phyloP scores from a whole-genome alignment of 768 basidiomycete species.

The Kwoniella bestiolae region DNA sequence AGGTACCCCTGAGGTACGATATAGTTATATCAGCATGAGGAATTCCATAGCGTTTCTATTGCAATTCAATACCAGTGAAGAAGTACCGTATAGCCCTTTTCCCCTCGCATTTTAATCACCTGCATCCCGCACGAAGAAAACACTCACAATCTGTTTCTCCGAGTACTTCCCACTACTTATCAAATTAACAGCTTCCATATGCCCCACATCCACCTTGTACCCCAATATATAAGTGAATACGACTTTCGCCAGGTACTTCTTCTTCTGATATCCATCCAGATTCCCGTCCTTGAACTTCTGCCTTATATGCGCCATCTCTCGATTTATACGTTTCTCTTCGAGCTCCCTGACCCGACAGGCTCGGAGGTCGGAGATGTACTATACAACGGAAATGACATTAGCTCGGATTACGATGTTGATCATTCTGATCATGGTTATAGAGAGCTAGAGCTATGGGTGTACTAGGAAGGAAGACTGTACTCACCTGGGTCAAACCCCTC shows the following conservation, averaged over 20 bases:
- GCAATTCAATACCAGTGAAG: too few relatives aligned
- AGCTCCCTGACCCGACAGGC: conserved; percentile 94
- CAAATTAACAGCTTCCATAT: conserved; percentile 98
- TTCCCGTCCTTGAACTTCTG: conserved; percentile 87
- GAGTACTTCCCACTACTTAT: conserved; percentile 94
- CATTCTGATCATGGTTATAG: not conserved
- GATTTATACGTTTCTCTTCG: conserved; percentile 98
- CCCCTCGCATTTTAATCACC: too few relatives aligned
- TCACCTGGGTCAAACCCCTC: conserved; percentile 89
- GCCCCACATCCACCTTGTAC: conserved; percentile 97
- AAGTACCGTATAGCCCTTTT: too few relatives aligned
- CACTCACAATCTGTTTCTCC: conserved; percentile 95
- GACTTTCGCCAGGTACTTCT: conserved; percentile 91
- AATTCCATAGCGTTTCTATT: too few relatives aligned
- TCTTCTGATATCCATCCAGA: conserved; percentile 61
- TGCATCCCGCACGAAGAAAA: too few relatives aligned
- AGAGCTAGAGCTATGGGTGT: too few relatives aligned
- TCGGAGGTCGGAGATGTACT: conserved; percentile 99
- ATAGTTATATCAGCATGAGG: not conserved
- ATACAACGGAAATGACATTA: too few relatives aligned
- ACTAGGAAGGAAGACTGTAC: too few relatives aligned
- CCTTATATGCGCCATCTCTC: conserved; percentile 99
- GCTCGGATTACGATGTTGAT: too few relatives aligned
- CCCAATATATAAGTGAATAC: conserved; percentile 99
- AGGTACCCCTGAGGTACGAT: conserved; percentile 79